Base-by-base conservation (phyloP, 176 grass and related monocot genomes). In the Paspalum notatum region DNA sequence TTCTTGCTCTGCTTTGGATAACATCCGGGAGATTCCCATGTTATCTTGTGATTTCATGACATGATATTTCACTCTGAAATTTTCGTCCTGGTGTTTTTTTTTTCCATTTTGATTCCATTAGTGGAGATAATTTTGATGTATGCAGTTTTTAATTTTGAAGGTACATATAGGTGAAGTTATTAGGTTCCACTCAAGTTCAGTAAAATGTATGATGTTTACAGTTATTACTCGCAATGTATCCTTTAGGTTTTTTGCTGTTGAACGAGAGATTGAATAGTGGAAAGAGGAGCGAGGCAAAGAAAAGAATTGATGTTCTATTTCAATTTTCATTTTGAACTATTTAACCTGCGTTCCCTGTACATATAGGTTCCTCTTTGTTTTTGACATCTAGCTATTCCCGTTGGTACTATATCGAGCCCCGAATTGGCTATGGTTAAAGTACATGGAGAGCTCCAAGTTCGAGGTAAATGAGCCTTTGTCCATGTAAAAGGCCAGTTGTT, bases 1-100 rank as follows among this genome's bases (percentile, higher is more conserved):
- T 84, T 75, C 62, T 48, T 44, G 44, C 69, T 84, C 48, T 70
- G 53, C 47, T 72, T 18, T 80, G 64, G 89, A 80, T 83, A 65
- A 52, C 68, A 71, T 71, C 48, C 41, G 54, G 47, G 69, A 80
- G 69, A 44, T 48, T 55, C 61, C 41, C 24, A 45, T 54, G 54
- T 85, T 71, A 17, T 59, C 67, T 52, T 59, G 66, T 12, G 25
- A 80, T 84, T 65, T 75, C 41, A 54, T 59, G 72, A 71, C 63
- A 6, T 91, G 55, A 80, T 84, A 84, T 62, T 57, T 72, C 63
- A 54, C 73, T 72, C 41, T 22, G n/a, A 58, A 43, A 17, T 77
- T 20, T 52, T 15, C 66, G 17, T 46, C 14, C 12, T 49, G 60
- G 40, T 48, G 25, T 14, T 49, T 47, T 74, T 72, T 62, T 69